Evolutionary conservation across 2,329 filamentous ascomycete genomes (phyloP).

Genomic region (Sporothrix dimorphospora): DNA sequence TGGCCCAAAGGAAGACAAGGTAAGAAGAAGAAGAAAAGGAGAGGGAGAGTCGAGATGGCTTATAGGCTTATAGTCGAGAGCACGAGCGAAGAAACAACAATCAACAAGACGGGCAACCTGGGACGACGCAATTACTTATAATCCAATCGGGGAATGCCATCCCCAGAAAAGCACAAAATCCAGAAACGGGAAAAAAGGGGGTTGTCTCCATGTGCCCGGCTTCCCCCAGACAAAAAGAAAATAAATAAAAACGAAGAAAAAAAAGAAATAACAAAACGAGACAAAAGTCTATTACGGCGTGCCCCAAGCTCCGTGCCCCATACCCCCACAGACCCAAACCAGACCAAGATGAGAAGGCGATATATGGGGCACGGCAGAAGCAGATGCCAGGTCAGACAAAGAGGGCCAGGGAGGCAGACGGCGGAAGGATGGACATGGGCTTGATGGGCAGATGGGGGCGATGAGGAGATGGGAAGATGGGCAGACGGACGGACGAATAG

Average conservation of each 20-base stretch:
- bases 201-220: conserved; percentile 4
- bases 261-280: neutral
- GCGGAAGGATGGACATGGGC: neutral
- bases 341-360: neutral
- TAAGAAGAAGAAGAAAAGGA: neutral
- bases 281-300: neutral
- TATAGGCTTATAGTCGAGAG: neutral
- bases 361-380: neutral
- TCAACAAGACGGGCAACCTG: neutral
- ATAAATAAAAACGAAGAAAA: neutral
- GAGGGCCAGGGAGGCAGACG: neutral
- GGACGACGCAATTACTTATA: conserved; percentile 24
- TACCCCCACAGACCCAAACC: neutral
- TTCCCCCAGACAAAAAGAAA: neutral
- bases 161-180: neutral
- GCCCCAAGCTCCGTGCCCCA: neutral
- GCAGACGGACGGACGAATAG: neutral
- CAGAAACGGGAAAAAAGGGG: conserved; percentile 17
- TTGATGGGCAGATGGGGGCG: neutral
- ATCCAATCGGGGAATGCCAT: neutral
- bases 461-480: neutral
- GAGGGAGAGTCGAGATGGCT: neutral
- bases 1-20: neutral
- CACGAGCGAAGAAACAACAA: neutral
- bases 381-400: neutral